Conservation (phyloP, 176 grass and related monocot species). For the Dendrocalamus sinicus region DNA sequence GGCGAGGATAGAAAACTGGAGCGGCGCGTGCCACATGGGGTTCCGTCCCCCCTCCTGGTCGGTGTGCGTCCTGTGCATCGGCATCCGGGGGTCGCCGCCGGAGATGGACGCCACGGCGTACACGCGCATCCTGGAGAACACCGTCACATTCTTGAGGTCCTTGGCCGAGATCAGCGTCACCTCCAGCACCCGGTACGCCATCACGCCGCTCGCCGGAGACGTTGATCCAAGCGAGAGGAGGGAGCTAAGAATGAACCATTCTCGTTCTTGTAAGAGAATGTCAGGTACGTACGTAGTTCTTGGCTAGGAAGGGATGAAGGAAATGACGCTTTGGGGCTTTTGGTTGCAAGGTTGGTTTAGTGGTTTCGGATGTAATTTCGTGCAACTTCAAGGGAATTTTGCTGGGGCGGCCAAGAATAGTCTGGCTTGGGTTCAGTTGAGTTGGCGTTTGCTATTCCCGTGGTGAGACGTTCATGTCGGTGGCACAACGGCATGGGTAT, state of each 20-base stretch:
- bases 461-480: conserved; percentile 16
- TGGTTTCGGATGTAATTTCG: conserved; percentile 24
- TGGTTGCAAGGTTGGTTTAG: background rate
- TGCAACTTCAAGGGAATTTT: background rate
- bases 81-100: conserved; percentile 56
- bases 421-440: background rate
- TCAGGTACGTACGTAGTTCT: background rate
- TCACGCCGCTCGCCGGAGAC: background rate
- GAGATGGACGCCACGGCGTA: conserved; percentile 75
- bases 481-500: background rate
- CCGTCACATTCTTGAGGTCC: conserved; percentile 75
- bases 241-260: background rate
- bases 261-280: background rate
- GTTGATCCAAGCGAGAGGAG: background rate
- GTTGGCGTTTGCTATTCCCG: background rate
- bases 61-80: conserved; percentile 62
- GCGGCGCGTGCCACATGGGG: conserved; percentile 66
- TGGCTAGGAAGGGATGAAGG: background rate
- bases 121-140: conserved; percentile 84
- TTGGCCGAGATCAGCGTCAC: conserved; percentile 81
- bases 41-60: conserved; percentile 58
- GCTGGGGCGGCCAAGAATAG: conserved; percentile 29
- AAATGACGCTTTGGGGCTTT: conserved; percentile 2
- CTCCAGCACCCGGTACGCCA: conserved; percentile 65
- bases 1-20: conserved; percentile 49